These are phyloP conservation scores for Xylaria cubensis DNA, from an alignment of 495 filamentous ascomycete genomes.

Conservation along the genomic window DNA sequence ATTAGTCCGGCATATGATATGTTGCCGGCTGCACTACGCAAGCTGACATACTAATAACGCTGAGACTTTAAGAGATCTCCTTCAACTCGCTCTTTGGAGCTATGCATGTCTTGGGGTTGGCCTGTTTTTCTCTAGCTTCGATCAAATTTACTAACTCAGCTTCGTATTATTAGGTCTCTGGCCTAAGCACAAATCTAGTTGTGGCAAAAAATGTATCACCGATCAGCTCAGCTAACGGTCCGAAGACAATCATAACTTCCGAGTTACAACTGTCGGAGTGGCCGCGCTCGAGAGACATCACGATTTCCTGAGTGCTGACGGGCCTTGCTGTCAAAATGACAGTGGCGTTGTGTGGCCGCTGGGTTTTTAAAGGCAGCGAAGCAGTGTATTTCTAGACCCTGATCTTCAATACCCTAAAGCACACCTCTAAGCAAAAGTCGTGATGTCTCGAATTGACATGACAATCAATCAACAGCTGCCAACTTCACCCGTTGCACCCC, in stretches of 20 bases:
- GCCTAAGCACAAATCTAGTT: slow-evolving; percentile 3
- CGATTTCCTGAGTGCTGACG: not conserved
- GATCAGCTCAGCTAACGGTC: slow-evolving; percentile 16
- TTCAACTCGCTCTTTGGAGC: not conserved
- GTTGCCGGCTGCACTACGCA: slow-evolving; percentile 32
- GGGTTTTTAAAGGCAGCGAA: slow-evolving; percentile 25
- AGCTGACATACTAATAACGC: slow-evolving; percentile 23
- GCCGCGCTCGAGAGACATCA: slow-evolving; percentile 11
- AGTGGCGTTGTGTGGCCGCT: slow-evolving; percentile 26
- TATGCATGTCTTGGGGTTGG: slow-evolving; percentile 5
- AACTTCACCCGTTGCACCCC: not conserved
- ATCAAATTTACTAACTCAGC: not conserved
- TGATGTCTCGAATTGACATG: slow-evolving; percentile 30
- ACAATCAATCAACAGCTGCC: slow-evolving; percentile 26
- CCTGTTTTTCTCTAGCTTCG: slow-evolving; percentile 7
- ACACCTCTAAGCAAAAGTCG: not conserved
- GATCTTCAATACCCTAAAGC: slow-evolving; percentile 19
- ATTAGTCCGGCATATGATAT: slow-evolving; percentile 28
- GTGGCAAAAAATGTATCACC: slow-evolving; percentile 12
- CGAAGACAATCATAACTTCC: slow-evolving; percentile 19
- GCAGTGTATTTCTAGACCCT: slow-evolving; percentile 24
- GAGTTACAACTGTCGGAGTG: not conserved
- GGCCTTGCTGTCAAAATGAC: slow-evolving; percentile 1
- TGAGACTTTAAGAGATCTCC: not conserved
- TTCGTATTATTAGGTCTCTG: slow-evolving; percentile 5